A percentile compares a stretch with the other conserved stretches of the same genome.
phyloP scores from a whole-genome alignment of 208 protist genomes.

The Leishmania martiniquensis region DNA sequence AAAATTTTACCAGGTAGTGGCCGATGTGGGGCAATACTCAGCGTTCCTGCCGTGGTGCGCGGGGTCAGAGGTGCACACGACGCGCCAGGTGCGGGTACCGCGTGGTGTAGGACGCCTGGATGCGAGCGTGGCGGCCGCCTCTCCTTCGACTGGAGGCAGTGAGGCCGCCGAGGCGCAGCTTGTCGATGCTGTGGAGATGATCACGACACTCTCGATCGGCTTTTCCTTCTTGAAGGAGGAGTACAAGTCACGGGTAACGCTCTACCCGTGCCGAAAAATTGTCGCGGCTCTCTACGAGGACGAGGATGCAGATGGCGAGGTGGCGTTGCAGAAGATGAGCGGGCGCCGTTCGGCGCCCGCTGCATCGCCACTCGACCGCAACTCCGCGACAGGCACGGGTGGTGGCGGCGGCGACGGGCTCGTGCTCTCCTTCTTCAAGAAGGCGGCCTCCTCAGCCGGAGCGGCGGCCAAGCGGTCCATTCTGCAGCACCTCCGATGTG shows the following conservation, averaged over 20 bases:
- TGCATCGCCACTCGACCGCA: not conserved
- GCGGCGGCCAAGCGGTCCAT: slow-evolving; percentile 48
- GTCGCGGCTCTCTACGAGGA: slow-evolving; percentile 60
- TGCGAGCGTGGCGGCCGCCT: not conserved
- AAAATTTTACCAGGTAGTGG: slow-evolving; percentile 75
- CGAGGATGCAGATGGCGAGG: slow-evolving; percentile 6
- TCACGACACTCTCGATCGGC: slow-evolving; percentile 68
- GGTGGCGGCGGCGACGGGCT: slow-evolving; percentile 17
- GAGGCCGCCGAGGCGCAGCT: slow-evolving; percentile 21
- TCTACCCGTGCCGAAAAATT: slow-evolving; percentile 55
- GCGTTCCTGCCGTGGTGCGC: slow-evolving; percentile 84
- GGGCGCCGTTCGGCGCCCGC: not conserved
- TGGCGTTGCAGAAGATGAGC: not conserved
- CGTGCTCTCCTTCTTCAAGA: slow-evolving; percentile 41
- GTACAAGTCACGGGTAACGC: slow-evolving; percentile 74
- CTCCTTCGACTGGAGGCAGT: not conserved
- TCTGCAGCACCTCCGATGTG: slow-evolving; percentile 61
- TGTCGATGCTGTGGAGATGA: slow-evolving; percentile 60
- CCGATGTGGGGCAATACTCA: slow-evolving; percentile 74
- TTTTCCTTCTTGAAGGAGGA: slow-evolving; percentile 80
- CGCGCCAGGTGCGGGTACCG: slow-evolving; percentile 30
- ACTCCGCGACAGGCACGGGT: not conserved
- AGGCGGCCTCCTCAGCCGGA: slow-evolving; percentile 35
- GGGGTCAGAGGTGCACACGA: slow-evolving; percentile 59
- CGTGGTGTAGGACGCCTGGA: slow-evolving; percentile 13